Conservation (phyloP, 768 basidiomycete genomes). For the Termitomyces sp. region DNA sequence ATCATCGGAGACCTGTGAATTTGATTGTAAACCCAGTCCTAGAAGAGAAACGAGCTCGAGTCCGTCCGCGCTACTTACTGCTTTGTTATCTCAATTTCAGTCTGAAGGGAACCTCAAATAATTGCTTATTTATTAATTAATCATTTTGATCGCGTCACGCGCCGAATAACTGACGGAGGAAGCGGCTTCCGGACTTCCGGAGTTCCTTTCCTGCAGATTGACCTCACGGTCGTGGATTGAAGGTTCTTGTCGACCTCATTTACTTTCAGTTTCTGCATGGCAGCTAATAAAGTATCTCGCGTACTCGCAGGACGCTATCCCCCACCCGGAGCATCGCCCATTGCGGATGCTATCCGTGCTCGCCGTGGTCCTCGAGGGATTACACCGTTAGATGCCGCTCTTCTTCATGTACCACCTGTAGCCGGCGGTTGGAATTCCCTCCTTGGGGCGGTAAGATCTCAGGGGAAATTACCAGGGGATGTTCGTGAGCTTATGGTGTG, state of each 20-base stretch:
- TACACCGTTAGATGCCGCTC: slow-evolving; percentile 42
- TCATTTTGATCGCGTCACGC: background rate
- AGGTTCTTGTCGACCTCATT: background rate
- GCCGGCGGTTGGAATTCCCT: slow-evolving; percentile 48
- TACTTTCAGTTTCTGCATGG: background rate
- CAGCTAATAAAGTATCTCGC: slow-evolving; percentile 24
- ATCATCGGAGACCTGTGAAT: no score
- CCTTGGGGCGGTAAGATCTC: slow-evolving; percentile 42
- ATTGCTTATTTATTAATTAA: no score
- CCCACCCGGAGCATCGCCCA: slow-evolving; percentile 31
- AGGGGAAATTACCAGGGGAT: slow-evolving; percentile 40
- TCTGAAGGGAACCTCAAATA: no score
- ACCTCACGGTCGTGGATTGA: background rate
- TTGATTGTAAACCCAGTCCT: no score
- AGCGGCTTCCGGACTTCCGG: slow-evolving; percentile 2
- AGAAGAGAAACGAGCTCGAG: no score
- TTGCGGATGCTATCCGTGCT: slow-evolving; percentile 44
- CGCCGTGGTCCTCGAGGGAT: slow-evolving; percentile 44
- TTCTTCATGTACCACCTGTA: slow-evolving; percentile 42
- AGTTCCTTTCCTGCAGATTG: background rate
- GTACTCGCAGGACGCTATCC: slow-evolving; percentile 41
- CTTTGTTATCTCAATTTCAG: no score
- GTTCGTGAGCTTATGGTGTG: slow-evolving; percentile 47
- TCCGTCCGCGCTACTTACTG: no score
- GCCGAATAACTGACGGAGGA: background rate